Evolutionary conservation across 2,329 filamentous ascomycete genomes (phyloP).

Genomic region (Orbilia brochopaga): DNA sequence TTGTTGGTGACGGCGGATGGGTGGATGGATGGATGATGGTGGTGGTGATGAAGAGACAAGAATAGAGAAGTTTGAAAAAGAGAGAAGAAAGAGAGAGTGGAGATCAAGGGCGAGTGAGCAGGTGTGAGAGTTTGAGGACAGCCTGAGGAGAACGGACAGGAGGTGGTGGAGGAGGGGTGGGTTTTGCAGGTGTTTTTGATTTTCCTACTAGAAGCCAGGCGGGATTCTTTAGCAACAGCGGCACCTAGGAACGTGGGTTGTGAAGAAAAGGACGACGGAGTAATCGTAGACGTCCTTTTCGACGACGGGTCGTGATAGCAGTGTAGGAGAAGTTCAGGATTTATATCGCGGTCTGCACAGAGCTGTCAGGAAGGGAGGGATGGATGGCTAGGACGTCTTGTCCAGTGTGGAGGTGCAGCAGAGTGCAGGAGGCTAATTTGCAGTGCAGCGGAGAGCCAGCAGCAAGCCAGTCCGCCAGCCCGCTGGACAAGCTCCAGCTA

Average conservation of each 20-base stretch:
- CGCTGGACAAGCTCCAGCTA: constrained; percentile 17
- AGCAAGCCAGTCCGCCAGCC: neutral
- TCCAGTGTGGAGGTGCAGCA: constrained; percentile 19
- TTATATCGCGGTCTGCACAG: neutral
- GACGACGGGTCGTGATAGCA: too few species aligned
- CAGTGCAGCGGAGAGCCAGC: constrained; percentile 27
- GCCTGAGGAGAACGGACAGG: constrained; percentile 13
- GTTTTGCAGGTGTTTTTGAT: constrained; percentile 37
- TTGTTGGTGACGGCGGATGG: constrained; percentile 28
- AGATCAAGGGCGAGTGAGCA: constrained; percentile 12
- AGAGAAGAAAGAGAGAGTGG: constrained; percentile 50
- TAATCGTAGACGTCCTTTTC: neutral
- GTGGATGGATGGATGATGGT: too few species aligned
- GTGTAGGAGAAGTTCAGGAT: neutral
- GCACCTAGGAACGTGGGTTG: constrained; percentile 19
- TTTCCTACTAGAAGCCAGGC: constrained; percentile 49
- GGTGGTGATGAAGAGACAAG: constrained; percentile 32
- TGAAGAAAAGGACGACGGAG: neutral
- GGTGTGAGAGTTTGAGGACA: constrained; percentile 12
- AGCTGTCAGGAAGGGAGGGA: neutral
- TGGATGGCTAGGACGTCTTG: neutral
- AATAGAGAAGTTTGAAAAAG: too few species aligned
- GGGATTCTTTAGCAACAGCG: constrained; percentile 28
- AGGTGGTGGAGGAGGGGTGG: constrained; percentile 42
- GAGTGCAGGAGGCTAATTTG: constrained; percentile 11